Percentiles rank a stretch among this genome's conserved stretches.
phyloP scores from a whole-genome alignment of 176 grass and related monocot genomes.

The Puya raimondii region DNA sequence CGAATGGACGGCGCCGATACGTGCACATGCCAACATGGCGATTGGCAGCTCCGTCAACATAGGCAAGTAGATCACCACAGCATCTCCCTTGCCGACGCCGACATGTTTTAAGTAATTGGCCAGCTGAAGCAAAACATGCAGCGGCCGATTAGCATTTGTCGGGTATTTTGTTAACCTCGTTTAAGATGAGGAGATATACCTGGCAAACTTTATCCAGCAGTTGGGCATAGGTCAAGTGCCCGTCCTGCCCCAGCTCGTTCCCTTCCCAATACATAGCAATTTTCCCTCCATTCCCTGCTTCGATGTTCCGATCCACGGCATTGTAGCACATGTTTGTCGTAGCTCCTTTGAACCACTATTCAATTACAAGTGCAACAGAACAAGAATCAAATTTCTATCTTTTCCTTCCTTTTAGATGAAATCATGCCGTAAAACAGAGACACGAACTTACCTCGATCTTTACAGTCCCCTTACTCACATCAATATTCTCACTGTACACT shows the following conservation, averaged over 20 bases:
- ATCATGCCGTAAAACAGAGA: not conserved
- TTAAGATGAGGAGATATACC: slow-evolving; percentile 26
- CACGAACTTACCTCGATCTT: slow-evolving; percentile 50
- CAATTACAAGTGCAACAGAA: not conserved
- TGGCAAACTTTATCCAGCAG: slow-evolving; percentile 96
- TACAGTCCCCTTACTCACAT: slow-evolving; percentile 59
- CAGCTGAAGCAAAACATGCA: slow-evolving; percentile 33
- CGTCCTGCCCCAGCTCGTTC: slow-evolving; percentile 54
- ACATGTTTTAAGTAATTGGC: slow-evolving; percentile 91
- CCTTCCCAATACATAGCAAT: slow-evolving; percentile 90
- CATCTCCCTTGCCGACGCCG: slow-evolving; percentile 72
- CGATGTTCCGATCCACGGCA: slow-evolving; percentile 69
- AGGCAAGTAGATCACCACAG: slow-evolving; percentile 87
- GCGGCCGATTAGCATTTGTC: slow-evolving; percentile 7
- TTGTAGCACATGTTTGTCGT: slow-evolving; percentile 95
- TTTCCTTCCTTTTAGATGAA: not conserved
- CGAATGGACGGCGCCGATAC: slow-evolving; percentile 92
- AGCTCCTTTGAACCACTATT: slow-evolving; percentile 91
- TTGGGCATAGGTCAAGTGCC: slow-evolving; percentile 66
- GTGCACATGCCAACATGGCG: slow-evolving; percentile 88
- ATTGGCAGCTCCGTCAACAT: slow-evolving; percentile 97
- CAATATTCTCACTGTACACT: slow-evolving; percentile 68
- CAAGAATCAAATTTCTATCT: not conserved
- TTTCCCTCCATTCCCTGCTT: slow-evolving; percentile 70
- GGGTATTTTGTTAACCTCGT: not conserved